A percentile compares a stretch with the other conserved stretches of the same genome.
Conservation (phyloP, 495 filamentous ascomycete genomes). For the Penicillium dipodomyicola region DNA sequence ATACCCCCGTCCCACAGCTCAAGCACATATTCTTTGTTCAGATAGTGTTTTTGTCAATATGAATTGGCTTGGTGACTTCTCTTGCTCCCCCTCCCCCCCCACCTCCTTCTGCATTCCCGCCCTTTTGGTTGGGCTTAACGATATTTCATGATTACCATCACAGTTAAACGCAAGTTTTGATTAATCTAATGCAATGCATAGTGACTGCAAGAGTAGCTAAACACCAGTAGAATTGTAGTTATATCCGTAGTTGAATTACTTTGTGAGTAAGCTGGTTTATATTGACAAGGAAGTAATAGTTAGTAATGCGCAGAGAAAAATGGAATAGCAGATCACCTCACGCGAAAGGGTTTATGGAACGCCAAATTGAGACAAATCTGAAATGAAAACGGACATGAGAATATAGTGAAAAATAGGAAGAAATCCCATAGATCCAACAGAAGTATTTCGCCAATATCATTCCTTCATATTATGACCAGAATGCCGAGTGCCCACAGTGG, state of each 20-base stretch:
- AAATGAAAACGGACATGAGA: background rate
- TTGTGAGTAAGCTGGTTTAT: background rate
- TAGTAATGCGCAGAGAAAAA: background rate
- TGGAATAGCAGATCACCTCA: background rate
- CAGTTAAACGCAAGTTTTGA: background rate
- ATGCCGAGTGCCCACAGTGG: background rate
- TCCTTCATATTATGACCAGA: background rate
- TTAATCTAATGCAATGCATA: background rate
- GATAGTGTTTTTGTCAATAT: background rate
- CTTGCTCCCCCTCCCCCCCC: no score
- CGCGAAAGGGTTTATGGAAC: background rate
- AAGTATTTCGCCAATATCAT: slow-evolving; percentile 1
- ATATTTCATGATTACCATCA: background rate
- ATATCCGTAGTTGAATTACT: background rate
- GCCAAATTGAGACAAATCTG: background rate
- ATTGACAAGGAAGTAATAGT: slow-evolving; percentile 3
- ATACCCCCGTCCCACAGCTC: background rate
- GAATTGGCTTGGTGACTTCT: background rate
- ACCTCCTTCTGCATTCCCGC: background rate
- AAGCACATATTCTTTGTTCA: background rate
- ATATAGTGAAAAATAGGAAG: background rate
- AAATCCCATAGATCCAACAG: background rate
- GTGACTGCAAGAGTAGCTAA: background rate
- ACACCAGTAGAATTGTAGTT: background rate
- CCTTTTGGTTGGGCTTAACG: background rate